phyloP scores from a whole-genome alignment of 306 rosid species.

The Inga leiocalycina region DNA sequence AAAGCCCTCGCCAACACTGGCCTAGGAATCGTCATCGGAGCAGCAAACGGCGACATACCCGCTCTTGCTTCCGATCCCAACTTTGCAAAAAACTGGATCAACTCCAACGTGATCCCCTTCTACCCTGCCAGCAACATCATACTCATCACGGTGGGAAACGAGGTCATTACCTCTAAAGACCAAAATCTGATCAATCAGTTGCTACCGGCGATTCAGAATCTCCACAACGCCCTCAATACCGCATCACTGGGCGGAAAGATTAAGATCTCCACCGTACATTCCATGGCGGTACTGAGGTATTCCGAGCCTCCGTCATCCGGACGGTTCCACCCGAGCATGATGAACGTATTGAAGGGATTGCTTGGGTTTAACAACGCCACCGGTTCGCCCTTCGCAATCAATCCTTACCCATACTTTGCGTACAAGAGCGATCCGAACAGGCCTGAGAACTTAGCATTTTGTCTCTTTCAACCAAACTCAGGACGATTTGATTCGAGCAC shows the following conservation, averaged over 20 bases:
- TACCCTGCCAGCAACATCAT: conserved; percentile 86
- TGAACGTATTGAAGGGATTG: conserved; percentile 58
- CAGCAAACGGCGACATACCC: conserved; percentile 80
- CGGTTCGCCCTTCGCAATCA: conserved; percentile 83
- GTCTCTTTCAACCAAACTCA: conserved; percentile 85
- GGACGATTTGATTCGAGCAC: conserved; percentile 87
- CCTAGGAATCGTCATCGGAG: conserved; percentile 86
- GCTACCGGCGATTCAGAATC: conserved; percentile 79
- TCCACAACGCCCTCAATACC: conserved; percentile 75
- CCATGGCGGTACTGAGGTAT: conserved; percentile 76
- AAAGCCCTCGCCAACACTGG: conserved; percentile 90
- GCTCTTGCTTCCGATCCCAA: conserved; percentile 75
- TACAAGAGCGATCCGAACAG: conserved; percentile 68
- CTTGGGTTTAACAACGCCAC: conserved; percentile 70
- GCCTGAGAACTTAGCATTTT: conserved; percentile 79
- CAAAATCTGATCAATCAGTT: conserved; percentile 56
- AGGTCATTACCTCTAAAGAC: conserved; percentile 74
- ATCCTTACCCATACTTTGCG: conserved; percentile 95
- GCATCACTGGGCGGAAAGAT: conserved; percentile 60
- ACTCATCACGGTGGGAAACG: conserved; percentile 91
- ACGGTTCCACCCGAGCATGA: conserved; percentile 54
- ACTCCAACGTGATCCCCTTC: conserved; percentile 68
- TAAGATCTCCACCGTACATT: conserved; percentile 87
- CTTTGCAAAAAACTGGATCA: conserved; percentile 75
- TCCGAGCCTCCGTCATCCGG: conserved; percentile 96